Evolutionary conservation across 2,329 filamentous ascomycete species (phyloP), one percentile per base, ranked within the genome.

Genomic region (Magnaporthiopsis poae): DNA sequence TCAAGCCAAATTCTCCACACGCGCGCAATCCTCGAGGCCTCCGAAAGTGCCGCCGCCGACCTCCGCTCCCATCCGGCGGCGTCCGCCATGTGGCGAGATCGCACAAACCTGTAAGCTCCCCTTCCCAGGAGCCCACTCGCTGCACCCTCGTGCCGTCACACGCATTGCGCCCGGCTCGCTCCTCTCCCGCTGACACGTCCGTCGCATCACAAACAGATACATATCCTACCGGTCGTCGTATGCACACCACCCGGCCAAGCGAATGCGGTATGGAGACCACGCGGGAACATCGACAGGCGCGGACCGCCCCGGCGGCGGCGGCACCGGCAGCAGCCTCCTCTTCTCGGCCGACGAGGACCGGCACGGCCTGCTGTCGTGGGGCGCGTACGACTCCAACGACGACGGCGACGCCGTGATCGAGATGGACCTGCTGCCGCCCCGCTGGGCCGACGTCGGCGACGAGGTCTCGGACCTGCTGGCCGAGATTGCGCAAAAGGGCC

Each of bases 141-240:
- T 61, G 66, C 63, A 67, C 70, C 68, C 70, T 69, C 68, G 70
- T 66, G 52, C 67, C 69, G 64, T 25, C 21, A 7, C 46, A 21
- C 46, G 18, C 46, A 13, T 56, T 56, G 46, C 46, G 46, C 46
- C n/a, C 9, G n/a, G 21, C 46, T 11, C 46, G 7, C 66, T 4
- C 5, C 31, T 7, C 66, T 9, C 12, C 36, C 13, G 36, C 31
- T 66, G 46, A 63, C 61, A 35, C 39, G 59, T 31, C 64, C 56
- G 36, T 70, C n/a, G 66, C 62, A 21, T 21, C 46, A 5, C 15
- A 52, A 56, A 56, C 35, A 56, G 46, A 9, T 99, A 96, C 78
- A 95, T 99, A 77, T 98, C 95, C 78, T 99, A 98, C 84, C 93
- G 95, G 74, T 95, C 99, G 81, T 98, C 94, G 74, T 98, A 97